These are phyloP conservation scores for Fusarium stilboides DNA, from an alignment of 2,329 filamentous ascomycete genomes.

Conservation along the genomic window DNA sequence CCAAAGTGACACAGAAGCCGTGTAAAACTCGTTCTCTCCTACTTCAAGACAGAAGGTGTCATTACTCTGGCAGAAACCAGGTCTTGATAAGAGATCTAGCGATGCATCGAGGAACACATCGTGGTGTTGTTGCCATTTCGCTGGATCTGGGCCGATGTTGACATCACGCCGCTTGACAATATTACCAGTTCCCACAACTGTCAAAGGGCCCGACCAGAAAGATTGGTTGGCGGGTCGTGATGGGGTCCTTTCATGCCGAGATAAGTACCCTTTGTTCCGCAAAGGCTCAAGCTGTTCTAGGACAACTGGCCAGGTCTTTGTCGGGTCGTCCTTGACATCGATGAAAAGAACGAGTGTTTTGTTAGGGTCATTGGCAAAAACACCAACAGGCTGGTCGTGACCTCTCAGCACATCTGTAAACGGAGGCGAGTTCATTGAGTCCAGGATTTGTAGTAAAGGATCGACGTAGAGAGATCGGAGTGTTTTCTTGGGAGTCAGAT, in stretches of 20 bases:
- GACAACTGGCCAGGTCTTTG: conserved; percentile 48
- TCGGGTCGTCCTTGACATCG: conserved; percentile 72
- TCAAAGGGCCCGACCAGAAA: conserved; percentile 66
- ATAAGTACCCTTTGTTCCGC: conserved; percentile 69
- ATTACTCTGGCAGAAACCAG: conserved; percentile 26
- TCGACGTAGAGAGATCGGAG: conserved; percentile 74
- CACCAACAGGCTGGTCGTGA: conserved; percentile 56
- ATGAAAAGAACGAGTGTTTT: conserved; percentile 74
- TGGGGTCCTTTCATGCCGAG: conserved; percentile 61
- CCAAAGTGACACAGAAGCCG: conserved; percentile 72
- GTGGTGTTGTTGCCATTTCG: conserved; percentile 51
- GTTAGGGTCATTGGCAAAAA: conserved; percentile 68
- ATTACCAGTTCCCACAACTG: conserved; percentile 77
- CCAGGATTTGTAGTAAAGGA: conserved; percentile 73
- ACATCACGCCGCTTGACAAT: conserved; percentile 41
- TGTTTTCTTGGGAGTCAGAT: conserved; percentile 67
- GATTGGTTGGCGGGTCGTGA: conserved; percentile 57
- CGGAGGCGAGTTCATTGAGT: conserved; percentile 47
- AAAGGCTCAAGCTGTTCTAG: conserved; percentile 66
- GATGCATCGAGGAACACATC: conserved; percentile 79
- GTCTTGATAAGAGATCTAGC: conserved; percentile 57
- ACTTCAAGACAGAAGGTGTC: conserved; percentile 23
- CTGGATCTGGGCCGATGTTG: conserved; percentile 31
- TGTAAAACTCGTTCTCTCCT: conserved; percentile 70
- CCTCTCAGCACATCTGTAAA: rapidly evolving